Percentiles rank a stretch among this genome's conserved stretches.
Evolutionary conservation across 2,329 filamentous ascomycete genomes (phyloP).

Genomic region (Verticillium albo-atrum): DNA sequence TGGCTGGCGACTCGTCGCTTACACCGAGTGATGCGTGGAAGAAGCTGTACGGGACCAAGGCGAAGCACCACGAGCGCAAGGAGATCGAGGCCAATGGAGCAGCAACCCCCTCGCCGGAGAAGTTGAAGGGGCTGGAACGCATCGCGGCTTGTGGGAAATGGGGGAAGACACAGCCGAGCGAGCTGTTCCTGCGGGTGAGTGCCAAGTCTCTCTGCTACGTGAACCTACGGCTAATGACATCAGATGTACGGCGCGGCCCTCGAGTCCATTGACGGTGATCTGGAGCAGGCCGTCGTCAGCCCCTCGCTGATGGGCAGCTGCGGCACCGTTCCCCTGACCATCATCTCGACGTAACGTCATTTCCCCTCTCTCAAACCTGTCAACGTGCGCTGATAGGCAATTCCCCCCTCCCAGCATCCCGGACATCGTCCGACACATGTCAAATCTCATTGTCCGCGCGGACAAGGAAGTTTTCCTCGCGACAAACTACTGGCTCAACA

Average conservation of each 20-base stretch:
- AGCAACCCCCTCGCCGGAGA: background rate
- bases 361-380: background rate
- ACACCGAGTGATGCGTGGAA: conserved; percentile 3
- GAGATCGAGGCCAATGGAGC: background rate
- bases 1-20: background rate
- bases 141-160: conserved; percentile 48
- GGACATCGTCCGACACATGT: conserved; percentile 70
- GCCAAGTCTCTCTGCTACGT: background rate
- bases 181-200: conserved; percentile 59
- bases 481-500: conserved; percentile 73
- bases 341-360: conserved; percentile 52
- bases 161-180: conserved; percentile 57
- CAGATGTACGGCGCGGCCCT: conserved; percentile 64
- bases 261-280: conserved; percentile 46
- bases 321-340: conserved; percentile 63
- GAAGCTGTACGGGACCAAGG: background rate
- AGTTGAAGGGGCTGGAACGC: background rate
- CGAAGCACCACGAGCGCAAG: background rate
- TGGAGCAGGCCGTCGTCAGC: conserved; percentile 45
- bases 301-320: conserved; percentile 46
- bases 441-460: conserved; percentile 70
- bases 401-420: conserved; percentile 41
- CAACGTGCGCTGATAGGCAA: background rate
- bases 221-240: background rate
- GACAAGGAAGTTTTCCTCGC: conserved; percentile 69